Conservation (phyloP, 2,329 filamentous ascomycete species). For the Aspergillus pseudonomiae region DNA sequence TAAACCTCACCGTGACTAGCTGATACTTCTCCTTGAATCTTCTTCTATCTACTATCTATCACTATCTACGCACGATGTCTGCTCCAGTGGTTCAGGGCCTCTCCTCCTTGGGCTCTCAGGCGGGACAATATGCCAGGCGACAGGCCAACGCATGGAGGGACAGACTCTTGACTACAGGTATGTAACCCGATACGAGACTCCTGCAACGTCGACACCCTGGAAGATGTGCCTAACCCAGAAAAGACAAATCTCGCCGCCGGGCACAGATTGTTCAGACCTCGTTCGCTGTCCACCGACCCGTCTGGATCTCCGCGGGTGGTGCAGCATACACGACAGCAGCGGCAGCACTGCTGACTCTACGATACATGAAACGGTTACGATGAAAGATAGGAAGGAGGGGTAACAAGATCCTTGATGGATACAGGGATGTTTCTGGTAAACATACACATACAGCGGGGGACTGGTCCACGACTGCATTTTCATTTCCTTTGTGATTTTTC, state of each 20-base stretch:
- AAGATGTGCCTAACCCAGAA: neutral
- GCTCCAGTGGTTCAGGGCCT: slow-evolving; percentile 24
- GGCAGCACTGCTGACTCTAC: slow-evolving; percentile 36
- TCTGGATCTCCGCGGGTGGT: slow-evolving; percentile 36
- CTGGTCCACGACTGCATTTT: neutral
- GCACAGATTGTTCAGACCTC: slow-evolving; percentile 33
- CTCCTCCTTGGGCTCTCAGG: slow-evolving; percentile 21
- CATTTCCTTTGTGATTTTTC: neutral
- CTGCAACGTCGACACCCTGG: neutral
- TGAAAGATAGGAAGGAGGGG: slow-evolving; percentile 4
- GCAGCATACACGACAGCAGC: slow-evolving; percentile 36
- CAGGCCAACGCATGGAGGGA: slow-evolving; percentile 22
- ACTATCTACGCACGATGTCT: slow-evolving; percentile 21
- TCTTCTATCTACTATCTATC: neutral
- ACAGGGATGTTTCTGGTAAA: slow-evolving; percentile 4
- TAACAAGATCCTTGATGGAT: neutral
- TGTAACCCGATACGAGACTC: neutral
- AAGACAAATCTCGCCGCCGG: slow-evolving; percentile 33
- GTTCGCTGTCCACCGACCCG: slow-evolving; percentile 34
- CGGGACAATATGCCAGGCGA: slow-evolving; percentile 21
- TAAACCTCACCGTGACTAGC: neutral
- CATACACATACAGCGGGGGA: slow-evolving; percentile 9
- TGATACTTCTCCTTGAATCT: neutral
- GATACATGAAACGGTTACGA: slow-evolving; percentile 31
- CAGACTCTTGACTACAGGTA: slow-evolving; percentile 26